Evolutionary conservation across 305 asterid genomes (phyloP), one percentile per base, ranked within the genome.

Genomic region (Fraxinus floribunda): DNA sequence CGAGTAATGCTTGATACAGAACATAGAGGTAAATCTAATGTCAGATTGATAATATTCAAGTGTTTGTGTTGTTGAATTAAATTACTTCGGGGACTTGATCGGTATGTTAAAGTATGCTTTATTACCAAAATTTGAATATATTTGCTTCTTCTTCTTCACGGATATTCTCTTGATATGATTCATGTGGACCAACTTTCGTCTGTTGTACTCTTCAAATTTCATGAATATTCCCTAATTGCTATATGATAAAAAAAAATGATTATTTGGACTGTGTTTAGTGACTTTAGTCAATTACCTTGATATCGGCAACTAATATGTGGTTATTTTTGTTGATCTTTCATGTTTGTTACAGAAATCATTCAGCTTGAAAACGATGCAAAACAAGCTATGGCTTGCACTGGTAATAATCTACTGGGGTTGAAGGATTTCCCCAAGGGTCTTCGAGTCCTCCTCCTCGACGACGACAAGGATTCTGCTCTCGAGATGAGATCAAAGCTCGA

Each of bases 361-460:
- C 22, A 70, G 81, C 66, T 72, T 77, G 78, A 84, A 81, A 83
- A 88, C 76, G 86, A 89, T 89, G 92, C 91, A 88, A 81, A 80
- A 70, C 84, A 83, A 86, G 87, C 86, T 78, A 89, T 89, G 92
- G 88, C 86, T 78, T 88, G 87, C 85, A 86, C 88, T 83, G 88
- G 88, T 77, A 80, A 89, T 70, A 87, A 85, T 81, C 81, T 89
- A 72, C 78, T 84, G 85, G 91, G 80, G 41, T 89, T 89, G 92
- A 86, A 85, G 77, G 90, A 89, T 86, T 89, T 89, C 72, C 92
- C 92, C 3, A 89, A 86, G 81, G 92, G 92, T 24, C 90, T 89
- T 86, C 85, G 82, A n/a, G 92, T 89, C 81, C 89, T 89, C 22
- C 90, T 89, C 55, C 87, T 89, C 36, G 88, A 88, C 44, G 78